These are phyloP conservation scores for Pseudozyma pruni DNA, from an alignment of 1,284 basidiomycete genomes.

Conservation along the genomic window DNA sequence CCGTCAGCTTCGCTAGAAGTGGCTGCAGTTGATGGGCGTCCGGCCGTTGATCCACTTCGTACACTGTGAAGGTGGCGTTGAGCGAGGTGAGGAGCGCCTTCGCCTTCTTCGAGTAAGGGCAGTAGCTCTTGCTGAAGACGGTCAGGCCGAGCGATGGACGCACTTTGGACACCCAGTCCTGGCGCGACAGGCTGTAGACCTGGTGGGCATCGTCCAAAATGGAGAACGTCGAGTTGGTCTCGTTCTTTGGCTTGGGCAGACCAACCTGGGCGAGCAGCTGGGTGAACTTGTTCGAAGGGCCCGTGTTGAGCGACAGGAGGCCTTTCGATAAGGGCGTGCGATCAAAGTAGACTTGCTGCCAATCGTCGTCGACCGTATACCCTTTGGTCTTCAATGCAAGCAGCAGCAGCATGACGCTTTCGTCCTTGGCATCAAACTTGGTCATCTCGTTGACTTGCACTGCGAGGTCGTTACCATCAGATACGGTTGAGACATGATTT, in stretches of 20 bases:
- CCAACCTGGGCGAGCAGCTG: conserved; percentile 36
- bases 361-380: conserved; percentile 29
- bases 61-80: conserved; percentile 28
- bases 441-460: conserved; percentile 25
- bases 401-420: conserved; percentile 37
- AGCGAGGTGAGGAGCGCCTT: conserved; percentile 32
- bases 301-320: conserved; percentile 22
- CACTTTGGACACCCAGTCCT: conserved; percentile 30
- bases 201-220: conserved; percentile 29
- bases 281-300: conserved; percentile 36
- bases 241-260: conserved; percentile 9
- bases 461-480: conserved; percentile 5
- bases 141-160: conserved; percentile 24
- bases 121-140: conserved; percentile 52
- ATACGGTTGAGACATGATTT: neutral
- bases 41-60: conserved; percentile 40
- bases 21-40: conserved; percentile 42
- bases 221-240: conserved; percentile 4
- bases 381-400: conserved; percentile 22
- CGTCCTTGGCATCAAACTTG: conserved; percentile 24
- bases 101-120: conserved; percentile 41
- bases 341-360: conserved; percentile 31
- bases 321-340: conserved; percentile 14
- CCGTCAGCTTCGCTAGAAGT: conserved; percentile 30
- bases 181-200: conserved; percentile 29